A percentile compares a stretch with the other conserved stretches of the same genome.
These are phyloP conservation scores for Pseudogymnoascus sp. DNA, from an alignment of 2,329 filamentous ascomycete species.

Conservation along the genomic window DNA sequence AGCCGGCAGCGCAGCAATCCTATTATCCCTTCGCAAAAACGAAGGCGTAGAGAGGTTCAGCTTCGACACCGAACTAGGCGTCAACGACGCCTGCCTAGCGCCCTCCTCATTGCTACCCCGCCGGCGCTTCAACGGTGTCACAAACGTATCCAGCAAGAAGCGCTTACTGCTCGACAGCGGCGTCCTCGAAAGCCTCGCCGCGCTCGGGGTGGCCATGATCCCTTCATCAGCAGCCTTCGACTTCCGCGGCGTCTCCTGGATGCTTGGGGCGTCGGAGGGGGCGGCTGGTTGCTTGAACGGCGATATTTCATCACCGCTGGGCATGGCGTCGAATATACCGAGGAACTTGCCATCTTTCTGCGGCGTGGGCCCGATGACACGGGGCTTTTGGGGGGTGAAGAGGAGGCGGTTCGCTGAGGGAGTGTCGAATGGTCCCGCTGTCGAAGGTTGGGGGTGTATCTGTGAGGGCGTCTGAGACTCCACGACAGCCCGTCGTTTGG, in stretches of 20 bases:
- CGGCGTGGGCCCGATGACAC: conserved; percentile 68
- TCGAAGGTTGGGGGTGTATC: conserved; percentile 27
- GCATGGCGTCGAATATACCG: conserved; percentile 67
- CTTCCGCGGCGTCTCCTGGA: conserved; percentile 34
- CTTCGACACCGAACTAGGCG: conserved; percentile 46
- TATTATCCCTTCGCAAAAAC: conserved; percentile 52
- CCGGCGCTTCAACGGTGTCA: conserved; percentile 53
- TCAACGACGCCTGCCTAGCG: conserved; percentile 20
- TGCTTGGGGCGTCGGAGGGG: conserved; percentile 24
- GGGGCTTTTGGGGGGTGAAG: conserved; percentile 52
- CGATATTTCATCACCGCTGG: conserved; percentile 37
- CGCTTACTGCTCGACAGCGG: conserved; percentile 52
- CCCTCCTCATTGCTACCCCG: conserved; percentile 33
- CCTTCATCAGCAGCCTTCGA: conserved; percentile 11
- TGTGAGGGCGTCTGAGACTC: conserved; percentile 41
- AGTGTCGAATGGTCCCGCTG: conserved; percentile 43
- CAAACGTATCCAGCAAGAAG: conserved; percentile 54
- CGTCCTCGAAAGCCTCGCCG: conserved; percentile 30
- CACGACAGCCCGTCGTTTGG: conserved; percentile 42
- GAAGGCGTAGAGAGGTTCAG: conserved; percentile 62
- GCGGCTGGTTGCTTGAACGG: conserved; percentile 21
- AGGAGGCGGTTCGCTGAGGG: conserved; percentile 51
- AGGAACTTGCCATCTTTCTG: conserved; percentile 71
- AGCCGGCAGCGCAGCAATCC: conserved; percentile 38
- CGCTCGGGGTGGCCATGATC: conserved; percentile 4